Base-by-base conservation (phyloP, 176 grass and related monocot species). In the Miscanthus lutarioriparius region DNA sequence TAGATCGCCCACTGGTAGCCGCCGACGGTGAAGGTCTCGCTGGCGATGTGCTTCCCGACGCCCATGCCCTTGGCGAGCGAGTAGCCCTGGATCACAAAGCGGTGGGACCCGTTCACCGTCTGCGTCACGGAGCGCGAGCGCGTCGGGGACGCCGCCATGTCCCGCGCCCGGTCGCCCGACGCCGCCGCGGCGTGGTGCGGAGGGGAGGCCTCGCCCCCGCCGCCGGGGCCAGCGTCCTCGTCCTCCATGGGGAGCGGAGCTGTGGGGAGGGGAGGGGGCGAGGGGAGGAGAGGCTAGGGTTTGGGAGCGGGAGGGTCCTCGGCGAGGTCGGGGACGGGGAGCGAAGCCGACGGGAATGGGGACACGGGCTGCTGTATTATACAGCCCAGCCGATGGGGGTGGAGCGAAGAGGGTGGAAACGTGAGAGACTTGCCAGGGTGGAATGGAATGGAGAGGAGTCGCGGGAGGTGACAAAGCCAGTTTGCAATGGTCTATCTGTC, bases 1-100 rank as follows among this genome's bases (percentile, higher is more conserved):
- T 93, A 95, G 90, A 98, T 93, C 51, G 87, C 89, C 96, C 96
- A 98, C 91, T 95, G 87, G 87, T 93, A 92, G 0, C 96, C 96
- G 0, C 91, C 96, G 22, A 98, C 91, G 17, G 92, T 83, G 85
- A 98, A 98, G 84, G 91, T 93, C 69, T 95, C 96, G 77, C 96
- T 98, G 28, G 93, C 93, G 87, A 98, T 93, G 89, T 95, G 91
- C 89, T 89, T 98, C 33, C 96, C 96, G 25, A 98, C 85, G 22
- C 96, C 96, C 91, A 98, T 95, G 61, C 96, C 96, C 88, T 95
- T 98, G 44, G 93, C 93, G 15, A 98, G 84, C 37, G 96, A 98
- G 77, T 95, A 98, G 2, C 96, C 96, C 90, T 98, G 80, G 78
- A 98, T 93, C 77, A 95, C 89, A 82, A 98, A 95, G 27, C 86